phyloP scores from a whole-genome alignment of 352 stramenopile species.

The Phytophthora sp. region DNA sequence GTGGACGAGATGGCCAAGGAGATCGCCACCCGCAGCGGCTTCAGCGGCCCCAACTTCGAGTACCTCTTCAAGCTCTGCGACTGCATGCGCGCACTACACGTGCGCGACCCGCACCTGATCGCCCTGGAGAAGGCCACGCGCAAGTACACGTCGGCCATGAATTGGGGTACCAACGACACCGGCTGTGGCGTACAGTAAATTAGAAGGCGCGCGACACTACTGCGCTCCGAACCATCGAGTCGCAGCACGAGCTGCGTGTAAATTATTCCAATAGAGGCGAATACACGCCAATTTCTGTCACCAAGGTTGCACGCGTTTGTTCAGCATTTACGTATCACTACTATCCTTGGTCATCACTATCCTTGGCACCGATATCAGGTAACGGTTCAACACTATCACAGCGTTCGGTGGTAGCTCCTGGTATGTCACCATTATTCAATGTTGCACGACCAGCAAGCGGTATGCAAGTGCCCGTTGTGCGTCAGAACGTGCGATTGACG shows the following conservation, averaged over 20 bases:
- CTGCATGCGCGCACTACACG: conserved; percentile 77
- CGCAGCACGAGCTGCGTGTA: conserved; percentile 31
- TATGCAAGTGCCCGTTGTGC: conserved; percentile 5
- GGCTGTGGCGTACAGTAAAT: conserved; percentile 60
- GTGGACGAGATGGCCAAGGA: conserved; percentile 81
- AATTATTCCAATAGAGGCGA: conserved; percentile 53
- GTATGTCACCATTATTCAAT: conserved; percentile 2
- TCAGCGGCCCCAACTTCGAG: conserved; percentile 84
- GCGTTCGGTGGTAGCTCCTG: background rate
- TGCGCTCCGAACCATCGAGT: conserved; percentile 10
- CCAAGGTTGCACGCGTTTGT: background rate
- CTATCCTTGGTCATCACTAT: conserved; percentile 3
- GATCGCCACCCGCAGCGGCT: conserved; percentile 73
- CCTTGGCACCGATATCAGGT: background rate
- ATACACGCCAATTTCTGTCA: conserved; percentile 32
- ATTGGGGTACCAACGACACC: conserved; percentile 43
- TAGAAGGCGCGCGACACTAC: conserved; percentile 27
- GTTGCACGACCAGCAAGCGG: background rate
- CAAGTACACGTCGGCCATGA: conserved; percentile 57
- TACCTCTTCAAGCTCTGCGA: conserved; percentile 86
- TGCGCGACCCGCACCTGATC: conserved; percentile 77
- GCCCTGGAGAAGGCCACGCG: conserved; percentile 72
- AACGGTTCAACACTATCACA: background rate
- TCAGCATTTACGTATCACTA: background rate
- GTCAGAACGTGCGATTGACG: conserved; percentile 25